These are phyloP conservation scores for Amphibolis antarctica DNA, from an alignment of 106 monocot species.

Conservation along the genomic window DNA sequence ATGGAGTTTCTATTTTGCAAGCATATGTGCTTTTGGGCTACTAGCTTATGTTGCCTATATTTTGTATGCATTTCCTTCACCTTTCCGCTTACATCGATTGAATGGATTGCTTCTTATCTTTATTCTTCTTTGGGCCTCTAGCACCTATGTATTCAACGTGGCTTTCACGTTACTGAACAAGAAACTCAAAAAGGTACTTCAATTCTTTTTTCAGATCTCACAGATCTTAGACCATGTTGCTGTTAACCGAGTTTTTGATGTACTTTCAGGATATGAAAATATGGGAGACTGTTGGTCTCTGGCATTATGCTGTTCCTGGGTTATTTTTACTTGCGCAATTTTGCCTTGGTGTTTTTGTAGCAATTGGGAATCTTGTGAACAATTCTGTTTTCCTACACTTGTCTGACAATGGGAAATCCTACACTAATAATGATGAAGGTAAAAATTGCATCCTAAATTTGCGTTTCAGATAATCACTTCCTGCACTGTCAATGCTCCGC, in stretches of 20 bases:
- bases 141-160: conserved; percentile 91
- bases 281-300: conserved; percentile 97
- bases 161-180: conserved; percentile 84
- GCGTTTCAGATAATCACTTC: too few relatives aligned
- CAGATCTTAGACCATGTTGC: background rate
- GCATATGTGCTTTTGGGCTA: conserved; percentile 87
- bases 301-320: conserved; percentile 92
- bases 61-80: conserved; percentile 81
- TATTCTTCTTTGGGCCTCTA: conserved; percentile 90
- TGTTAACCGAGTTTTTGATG: background rate
- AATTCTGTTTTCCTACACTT: conserved; percentile 74
- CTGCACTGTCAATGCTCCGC: too few relatives aligned
- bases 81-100: conserved; percentile 75
- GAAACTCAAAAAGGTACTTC: conserved; percentile 65
- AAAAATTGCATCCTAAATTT: background rate
- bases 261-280: conserved; percentile 80
- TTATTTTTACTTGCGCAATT: conserved; percentile 89
- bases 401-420: conserved; percentile 32
- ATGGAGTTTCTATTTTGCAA: conserved; percentile 94
- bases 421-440: conserved; percentile 53
- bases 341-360: conserved; percentile 80
- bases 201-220: background rate
- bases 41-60: conserved; percentile 88
- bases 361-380: conserved; percentile 85
- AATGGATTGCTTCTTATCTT: conserved; percentile 92